These are phyloP conservation scores for Suhomyces coccinellae DNA, from an alignment of 1,139 yeast species.

Conservation along the genomic window DNA sequence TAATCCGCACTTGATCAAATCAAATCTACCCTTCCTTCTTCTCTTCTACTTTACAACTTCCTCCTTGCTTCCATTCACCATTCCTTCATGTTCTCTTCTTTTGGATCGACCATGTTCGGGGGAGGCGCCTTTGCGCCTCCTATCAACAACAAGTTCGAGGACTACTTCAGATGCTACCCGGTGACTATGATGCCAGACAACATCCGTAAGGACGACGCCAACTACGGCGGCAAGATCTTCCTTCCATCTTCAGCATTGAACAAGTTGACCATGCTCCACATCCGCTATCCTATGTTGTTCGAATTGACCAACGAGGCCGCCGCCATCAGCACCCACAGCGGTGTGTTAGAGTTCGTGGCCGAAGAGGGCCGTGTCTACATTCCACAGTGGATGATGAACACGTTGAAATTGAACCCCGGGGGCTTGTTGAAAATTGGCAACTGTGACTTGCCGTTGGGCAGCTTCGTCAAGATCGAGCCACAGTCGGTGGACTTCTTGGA, in stretches of 20 bases:
- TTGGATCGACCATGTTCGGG: constrained; percentile 44
- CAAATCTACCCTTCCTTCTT: background rate
- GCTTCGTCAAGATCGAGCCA: constrained; percentile 91
- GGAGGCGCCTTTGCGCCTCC: constrained; percentile 34
- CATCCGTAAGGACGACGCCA: constrained; percentile 75
- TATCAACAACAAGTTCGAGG: constrained; percentile 55
- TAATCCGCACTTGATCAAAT: too few species aligned
- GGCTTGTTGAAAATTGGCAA: constrained; percentile 70
- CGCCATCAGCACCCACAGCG: constrained; percentile 69
- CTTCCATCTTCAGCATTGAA: constrained; percentile 91
- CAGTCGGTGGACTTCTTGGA: constrained; percentile 92
- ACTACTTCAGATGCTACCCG: constrained; percentile 90
- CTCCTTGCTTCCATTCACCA: background rate
- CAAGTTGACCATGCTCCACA: constrained; percentile 80
- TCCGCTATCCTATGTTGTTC: constrained; percentile 94
- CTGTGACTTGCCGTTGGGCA: constrained; percentile 82
- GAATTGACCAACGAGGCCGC: constrained; percentile 71
- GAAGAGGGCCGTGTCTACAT: constrained; percentile 95
- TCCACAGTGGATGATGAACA: constrained; percentile 96
- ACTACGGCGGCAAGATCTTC: constrained; percentile 95
- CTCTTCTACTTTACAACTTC: background rate
- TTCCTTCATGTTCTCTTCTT: constrained; percentile 43
- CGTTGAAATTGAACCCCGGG: constrained; percentile 74
- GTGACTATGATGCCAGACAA: constrained; percentile 87
- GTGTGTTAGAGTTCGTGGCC: constrained; percentile 94